Conservation (phyloP, 169 alveolate species). For the Cytauxzoon felis region DNA sequence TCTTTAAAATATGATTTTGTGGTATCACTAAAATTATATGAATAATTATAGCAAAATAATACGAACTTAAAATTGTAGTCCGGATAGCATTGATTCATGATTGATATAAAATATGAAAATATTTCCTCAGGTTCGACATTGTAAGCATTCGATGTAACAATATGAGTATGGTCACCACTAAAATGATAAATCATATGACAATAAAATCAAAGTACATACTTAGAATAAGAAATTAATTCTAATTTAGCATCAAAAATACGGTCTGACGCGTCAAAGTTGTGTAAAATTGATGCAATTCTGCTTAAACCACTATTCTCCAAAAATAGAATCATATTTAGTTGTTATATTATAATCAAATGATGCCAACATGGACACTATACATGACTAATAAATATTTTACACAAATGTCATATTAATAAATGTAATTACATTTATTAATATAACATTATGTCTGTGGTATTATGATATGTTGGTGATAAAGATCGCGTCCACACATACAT, state of each 20-base stretch:
- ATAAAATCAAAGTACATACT: constrained; percentile 21
- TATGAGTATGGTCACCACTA: too few relatives aligned
- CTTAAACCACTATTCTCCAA: constrained; percentile 49
- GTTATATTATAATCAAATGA: too few relatives aligned
- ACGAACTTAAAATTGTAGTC: constrained; percentile 71
- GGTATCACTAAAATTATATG: constrained; percentile 21
- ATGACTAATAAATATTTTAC: neutral
- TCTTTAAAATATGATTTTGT: constrained; percentile 61
- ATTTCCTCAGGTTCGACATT: constrained; percentile 9
- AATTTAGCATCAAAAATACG: constrained; percentile 53
- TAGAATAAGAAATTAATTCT: constrained; percentile 50
- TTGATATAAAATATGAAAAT: constrained; percentile 14
- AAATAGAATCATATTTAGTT: constrained; percentile 41
- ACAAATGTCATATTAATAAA: neutral
- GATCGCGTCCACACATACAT: too few relatives aligned
- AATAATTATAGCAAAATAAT: neutral
- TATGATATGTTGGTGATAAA: too few relatives aligned
- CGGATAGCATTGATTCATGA: constrained; percentile 70
- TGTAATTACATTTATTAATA: too few relatives aligned
- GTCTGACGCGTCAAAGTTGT: constrained; percentile 60
- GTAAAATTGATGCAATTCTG: constrained; percentile 33
- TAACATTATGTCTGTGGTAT: too few relatives aligned
- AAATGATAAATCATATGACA: too few relatives aligned
- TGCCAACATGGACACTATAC: too few relatives aligned
- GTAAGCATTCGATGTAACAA: neutral